Base-by-base conservation (phyloP, 345 rosid species). In the Ceriops zippeliana region DNA sequence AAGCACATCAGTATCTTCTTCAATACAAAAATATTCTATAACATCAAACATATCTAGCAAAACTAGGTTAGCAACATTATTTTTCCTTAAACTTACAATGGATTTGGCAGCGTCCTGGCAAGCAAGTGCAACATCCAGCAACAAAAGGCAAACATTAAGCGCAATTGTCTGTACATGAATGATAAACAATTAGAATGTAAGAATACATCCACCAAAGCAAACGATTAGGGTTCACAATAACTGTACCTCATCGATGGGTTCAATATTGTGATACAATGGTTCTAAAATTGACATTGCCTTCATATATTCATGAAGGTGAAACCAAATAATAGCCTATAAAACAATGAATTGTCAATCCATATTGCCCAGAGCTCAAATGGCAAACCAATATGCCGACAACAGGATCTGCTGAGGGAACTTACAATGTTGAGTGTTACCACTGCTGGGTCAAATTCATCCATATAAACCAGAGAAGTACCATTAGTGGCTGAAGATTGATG, bases 121-220 rank as follows among this genome's bases (percentile, higher is more conserved):
- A 69, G 98, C 98, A 75, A 92, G 84, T 15, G 85, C 83, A 80
- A 80, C 86, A 77, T 96, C 99, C 80, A 96, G 85, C 74, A 92
- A 67, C 84, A 96, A 72, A 61, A 90, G 89, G 73, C 98, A 89
- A 64, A 92, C 85, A 79, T 84, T 95, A 83, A 87, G 96, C 28
- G 97, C 98, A 21, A 82, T 83, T 67, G 86, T 82, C 98, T 92
- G 93, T 81, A 82, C 16, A 74, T 47, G 37, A 26, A 67, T 21
- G 61, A 72, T 64, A 62, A 71, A 53, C 49, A 59, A 72, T 60
- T 66, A 78, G 53, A 73, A 68, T 31, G 60, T 61, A 69, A 6
- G 13, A 27, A 35, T 17, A 53, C 26, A 61, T 62, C 61, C 62
- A 64, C 60, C 52, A 30, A 47, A 49, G 21, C 46, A 37, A 54